These are phyloP conservation scores for Ziziphus jujuba DNA, from an alignment of 306 rosid species.

Conservation along the genomic window DNA sequence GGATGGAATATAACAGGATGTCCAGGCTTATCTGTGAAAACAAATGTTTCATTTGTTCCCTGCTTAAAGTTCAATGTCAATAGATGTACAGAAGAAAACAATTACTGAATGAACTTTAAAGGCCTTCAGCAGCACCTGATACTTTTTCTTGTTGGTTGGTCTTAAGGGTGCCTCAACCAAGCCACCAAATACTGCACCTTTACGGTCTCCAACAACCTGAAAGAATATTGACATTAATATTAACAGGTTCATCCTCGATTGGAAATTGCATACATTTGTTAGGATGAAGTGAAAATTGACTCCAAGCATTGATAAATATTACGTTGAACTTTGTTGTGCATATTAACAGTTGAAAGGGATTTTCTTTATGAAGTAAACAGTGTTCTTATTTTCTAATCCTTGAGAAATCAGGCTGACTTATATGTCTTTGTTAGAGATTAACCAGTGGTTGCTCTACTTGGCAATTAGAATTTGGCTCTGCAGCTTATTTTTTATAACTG, in stretches of 20 bases:
- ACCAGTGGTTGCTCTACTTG: too few species aligned
- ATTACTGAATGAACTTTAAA: slow-evolving; percentile 22
- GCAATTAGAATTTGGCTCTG: too few species aligned
- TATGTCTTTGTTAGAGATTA: too few species aligned
- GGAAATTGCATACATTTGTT: not conserved
- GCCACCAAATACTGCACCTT: slow-evolving; percentile 94
- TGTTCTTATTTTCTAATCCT: too few species aligned
- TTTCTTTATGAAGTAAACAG: not conserved
- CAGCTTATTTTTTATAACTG: too few species aligned
- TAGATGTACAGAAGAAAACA: slow-evolving; percentile 18
- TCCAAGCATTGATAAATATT: too few species aligned
- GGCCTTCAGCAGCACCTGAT: slow-evolving; percentile 64
- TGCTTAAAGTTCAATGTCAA: slow-evolving; percentile 46
- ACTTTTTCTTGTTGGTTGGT: slow-evolving; percentile 67
- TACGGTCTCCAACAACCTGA: slow-evolving; percentile 82
- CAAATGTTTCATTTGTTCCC: slow-evolving; percentile 85
- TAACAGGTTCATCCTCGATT: not conserved
- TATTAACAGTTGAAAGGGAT: not conserved
- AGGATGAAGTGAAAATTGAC: not conserved
- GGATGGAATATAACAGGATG: slow-evolving; percentile 74
- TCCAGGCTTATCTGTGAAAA: slow-evolving; percentile 69
- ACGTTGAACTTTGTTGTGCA: not conserved
- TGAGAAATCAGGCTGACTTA: too few species aligned
- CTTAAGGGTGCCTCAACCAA: slow-evolving; percentile 87
- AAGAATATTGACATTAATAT: slow-evolving; percentile 11